phyloP scores from a whole-genome alignment of 306 rosid species.

The Canavalia ensiformis region DNA sequence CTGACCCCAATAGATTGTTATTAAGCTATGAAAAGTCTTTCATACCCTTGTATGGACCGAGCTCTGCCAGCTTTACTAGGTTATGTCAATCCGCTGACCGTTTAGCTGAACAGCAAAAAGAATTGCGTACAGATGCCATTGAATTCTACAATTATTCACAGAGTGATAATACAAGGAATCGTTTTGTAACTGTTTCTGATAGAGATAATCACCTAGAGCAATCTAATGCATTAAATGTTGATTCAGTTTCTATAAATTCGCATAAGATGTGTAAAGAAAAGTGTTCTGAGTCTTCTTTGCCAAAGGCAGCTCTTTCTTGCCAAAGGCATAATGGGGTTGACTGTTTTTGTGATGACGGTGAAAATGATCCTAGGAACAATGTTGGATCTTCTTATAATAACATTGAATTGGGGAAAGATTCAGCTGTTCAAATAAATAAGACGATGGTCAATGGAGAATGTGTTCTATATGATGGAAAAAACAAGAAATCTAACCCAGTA shows the following conservation, averaged over 20 bases:
- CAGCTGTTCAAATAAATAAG: slow-evolving; percentile 56
- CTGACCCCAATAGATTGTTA: slow-evolving; percentile 53
- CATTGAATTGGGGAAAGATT: slow-evolving; percentile 54
- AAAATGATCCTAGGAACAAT: slow-evolving; percentile 49
- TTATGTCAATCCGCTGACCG: slow-evolving; percentile 39
- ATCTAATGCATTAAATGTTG: slow-evolving; percentile 40
- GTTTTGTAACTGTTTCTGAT: slow-evolving; percentile 53
- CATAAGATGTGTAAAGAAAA: slow-evolving; percentile 54
- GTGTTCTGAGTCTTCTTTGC: slow-evolving; percentile 43
- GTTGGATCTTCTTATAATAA: slow-evolving; percentile 47
- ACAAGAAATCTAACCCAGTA: slow-evolving; percentile 62
- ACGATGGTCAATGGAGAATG: slow-evolving; percentile 43
- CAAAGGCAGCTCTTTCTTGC: slow-evolving; percentile 46
- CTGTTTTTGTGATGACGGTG: slow-evolving; percentile 54
- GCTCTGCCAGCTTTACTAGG: slow-evolving; percentile 41
- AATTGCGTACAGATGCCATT: slow-evolving; percentile 46
- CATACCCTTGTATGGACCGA: slow-evolving; percentile 50
- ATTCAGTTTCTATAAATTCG: slow-evolving; percentile 46
- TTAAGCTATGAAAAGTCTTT: slow-evolving; percentile 58
- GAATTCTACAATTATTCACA: slow-evolving; percentile 46
- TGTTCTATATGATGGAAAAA: slow-evolving; percentile 53
- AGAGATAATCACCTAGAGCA: slow-evolving; percentile 45
- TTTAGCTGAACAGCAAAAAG: slow-evolving; percentile 45
- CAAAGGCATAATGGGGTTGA: slow-evolving; percentile 44
- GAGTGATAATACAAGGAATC: slow-evolving; percentile 50